Percentiles rank a stretch among this genome's conserved stretches.
Evolutionary conservation across 768 basidiomycete genomes (phyloP).

Genomic region (Tylopilus rubrobrunneus): DNA sequence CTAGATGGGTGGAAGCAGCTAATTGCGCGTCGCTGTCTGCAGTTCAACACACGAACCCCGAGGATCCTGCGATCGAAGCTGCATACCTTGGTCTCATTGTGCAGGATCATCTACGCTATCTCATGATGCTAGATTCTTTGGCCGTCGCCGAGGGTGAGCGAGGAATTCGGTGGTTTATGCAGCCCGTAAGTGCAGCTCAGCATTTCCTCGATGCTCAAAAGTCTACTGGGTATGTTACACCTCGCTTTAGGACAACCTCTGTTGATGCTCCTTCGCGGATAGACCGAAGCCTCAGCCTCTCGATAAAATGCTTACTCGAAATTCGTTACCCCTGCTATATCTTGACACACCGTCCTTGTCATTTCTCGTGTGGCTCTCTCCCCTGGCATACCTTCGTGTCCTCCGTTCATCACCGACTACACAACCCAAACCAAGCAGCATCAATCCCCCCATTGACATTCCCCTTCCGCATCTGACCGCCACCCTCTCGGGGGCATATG

Average conservation of each 20-base stretch:
- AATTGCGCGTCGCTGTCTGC: conserved; percentile 21
- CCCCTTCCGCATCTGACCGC: conserved; percentile 45
- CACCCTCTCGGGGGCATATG: conserved; percentile 36
- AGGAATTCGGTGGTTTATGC: conserved; percentile 74
- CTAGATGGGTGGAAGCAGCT: conserved; percentile 52
- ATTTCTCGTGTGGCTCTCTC: conserved; percentile 69
- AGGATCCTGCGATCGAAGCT: conserved; percentile 49
- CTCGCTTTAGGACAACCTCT: neutral
- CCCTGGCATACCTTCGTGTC: conserved; percentile 63
- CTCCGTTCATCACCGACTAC: conserved; percentile 34
- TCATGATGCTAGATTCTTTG: conserved; percentile 69
- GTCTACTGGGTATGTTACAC: conserved; percentile 13
- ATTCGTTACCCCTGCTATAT: conserved; percentile 71
- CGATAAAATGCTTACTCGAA: conserved; percentile 56
- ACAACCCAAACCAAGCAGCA: conserved; percentile 11
- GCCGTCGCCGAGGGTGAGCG: conserved; percentile 53
- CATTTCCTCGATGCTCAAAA: conserved; percentile 18
- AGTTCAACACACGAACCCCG: conserved; percentile 33
- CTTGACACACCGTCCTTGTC: conserved; percentile 63
- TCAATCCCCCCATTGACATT: conserved; percentile 40
- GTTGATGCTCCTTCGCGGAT: neutral
- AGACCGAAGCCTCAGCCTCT: conserved; percentile 49
- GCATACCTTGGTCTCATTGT: conserved; percentile 46
- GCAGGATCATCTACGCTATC: conserved; percentile 56
- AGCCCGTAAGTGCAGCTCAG: conserved; percentile 27